Conservation (phyloP, 768 basidiomycete species). For the Kondoa subrosea region DNA sequence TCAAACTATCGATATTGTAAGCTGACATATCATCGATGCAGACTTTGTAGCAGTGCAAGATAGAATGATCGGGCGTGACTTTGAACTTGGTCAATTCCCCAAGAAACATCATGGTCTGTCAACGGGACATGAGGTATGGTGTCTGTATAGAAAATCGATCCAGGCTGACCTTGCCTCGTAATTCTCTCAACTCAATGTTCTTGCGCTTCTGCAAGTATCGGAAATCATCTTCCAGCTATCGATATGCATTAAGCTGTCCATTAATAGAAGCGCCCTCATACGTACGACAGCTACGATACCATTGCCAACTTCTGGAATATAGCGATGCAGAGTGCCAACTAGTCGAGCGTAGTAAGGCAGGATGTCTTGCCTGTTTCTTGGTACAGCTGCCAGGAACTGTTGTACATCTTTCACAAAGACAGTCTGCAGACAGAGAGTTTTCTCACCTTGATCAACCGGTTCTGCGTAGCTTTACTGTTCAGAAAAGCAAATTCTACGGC, state of each 20-base stretch:
- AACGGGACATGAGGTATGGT: neutral
- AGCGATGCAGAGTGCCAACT: slow-evolving; percentile 68
- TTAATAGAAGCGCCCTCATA: slow-evolving; percentile 15
- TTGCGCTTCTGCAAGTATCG: slow-evolving; percentile 87
- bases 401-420: neutral
- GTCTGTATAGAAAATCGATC: neutral
- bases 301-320: slow-evolving; percentile 81
- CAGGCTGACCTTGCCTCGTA: slow-evolving; percentile 54
- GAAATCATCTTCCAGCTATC: slow-evolving; percentile 87
- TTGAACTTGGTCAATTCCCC: slow-evolving; percentile 90
- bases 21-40: slow-evolving; percentile 89
- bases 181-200: slow-evolving; percentile 72
- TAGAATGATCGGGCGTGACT: slow-evolving; percentile 74
- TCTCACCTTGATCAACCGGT: slow-evolving; percentile 67
- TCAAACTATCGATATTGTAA: slow-evolving; percentile 81
- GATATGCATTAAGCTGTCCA: neutral
- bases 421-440: neutral
- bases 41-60: slow-evolving; percentile 91
- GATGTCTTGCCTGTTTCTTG: slow-evolving; percentile 73
- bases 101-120: slow-evolving; percentile 68
- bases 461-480: slow-evolving; percentile 90
- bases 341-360: slow-evolving; percentile 83
- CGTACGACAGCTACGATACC: slow-evolving; percentile 67
- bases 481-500: slow-evolving; percentile 91
- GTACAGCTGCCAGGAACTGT: slow-evolving; percentile 64